A percentile compares a stretch with the other conserved stretches of the same genome.
phyloP scores from a whole-genome alignment of 257 asterid genomes.

The Solanum paucissectum region DNA sequence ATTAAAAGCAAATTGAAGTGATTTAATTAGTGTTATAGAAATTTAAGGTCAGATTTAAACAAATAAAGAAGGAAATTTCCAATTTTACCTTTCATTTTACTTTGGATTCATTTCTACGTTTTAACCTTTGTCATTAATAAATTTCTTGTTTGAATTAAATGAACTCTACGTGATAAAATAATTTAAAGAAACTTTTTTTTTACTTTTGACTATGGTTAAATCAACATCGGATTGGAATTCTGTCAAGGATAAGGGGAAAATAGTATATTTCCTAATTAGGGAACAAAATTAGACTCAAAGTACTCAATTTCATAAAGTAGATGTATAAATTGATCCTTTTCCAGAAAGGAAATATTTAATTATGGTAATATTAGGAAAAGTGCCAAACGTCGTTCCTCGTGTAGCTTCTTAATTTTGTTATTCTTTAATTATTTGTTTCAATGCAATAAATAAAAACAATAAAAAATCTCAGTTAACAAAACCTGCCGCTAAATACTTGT shows the following conservation, averaged over 20 bases:
- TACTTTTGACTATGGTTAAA: not conserved
- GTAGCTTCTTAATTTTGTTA: not conserved
- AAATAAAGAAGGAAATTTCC: not conserved
- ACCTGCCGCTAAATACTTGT: not conserved
- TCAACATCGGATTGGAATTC: not conserved
- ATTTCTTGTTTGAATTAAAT: not conserved
- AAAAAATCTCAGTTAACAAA: not conserved
- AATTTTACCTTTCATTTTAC: not conserved
- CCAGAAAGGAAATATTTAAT: not conserved
- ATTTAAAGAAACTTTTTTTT: not conserved
- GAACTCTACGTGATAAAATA: not conserved
- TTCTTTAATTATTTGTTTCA: not conserved
- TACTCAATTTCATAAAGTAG: not conserved
- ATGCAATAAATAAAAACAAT: not conserved
- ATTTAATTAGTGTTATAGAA: not conserved
- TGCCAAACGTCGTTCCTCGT: not conserved
- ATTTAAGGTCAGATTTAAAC: not conserved
- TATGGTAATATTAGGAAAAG: not conserved
- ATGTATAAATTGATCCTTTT: not conserved
- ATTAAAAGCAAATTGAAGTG: not conserved
- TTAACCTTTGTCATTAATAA: not conserved
- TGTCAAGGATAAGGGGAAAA: no score
- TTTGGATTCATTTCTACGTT: not conserved
- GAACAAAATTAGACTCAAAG: not conserved
- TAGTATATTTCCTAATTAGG: not conserved